Conservation (phyloP, 2,329 filamentous ascomycete genomes). For the Calonectria crousiana region DNA sequence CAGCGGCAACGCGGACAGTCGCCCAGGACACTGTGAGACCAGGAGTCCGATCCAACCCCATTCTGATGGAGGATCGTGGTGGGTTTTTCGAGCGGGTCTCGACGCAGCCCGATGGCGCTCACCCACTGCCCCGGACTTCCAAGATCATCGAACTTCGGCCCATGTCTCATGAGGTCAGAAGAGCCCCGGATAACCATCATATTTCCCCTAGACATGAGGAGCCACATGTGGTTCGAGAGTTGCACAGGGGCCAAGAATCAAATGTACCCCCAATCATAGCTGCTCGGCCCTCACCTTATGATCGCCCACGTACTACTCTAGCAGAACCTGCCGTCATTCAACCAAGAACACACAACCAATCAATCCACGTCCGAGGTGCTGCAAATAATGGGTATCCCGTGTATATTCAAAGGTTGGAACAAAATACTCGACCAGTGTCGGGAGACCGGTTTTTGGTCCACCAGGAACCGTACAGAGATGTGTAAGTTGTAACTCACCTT, state of each 20-base stretch:
- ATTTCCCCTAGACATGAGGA: conserved; percentile 38
- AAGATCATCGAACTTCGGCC: conserved; percentile 32
- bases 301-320: conserved; percentile 18
- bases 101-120: conserved; percentile 26
- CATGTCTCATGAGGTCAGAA: conserved; percentile 23
- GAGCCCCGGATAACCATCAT: conserved; percentile 32
- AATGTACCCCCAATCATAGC: conserved; percentile 37
- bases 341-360: conserved; percentile 14
- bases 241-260: conserved; percentile 32
- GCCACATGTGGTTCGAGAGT: conserved; percentile 31
- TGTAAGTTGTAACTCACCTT: conserved; percentile 36
- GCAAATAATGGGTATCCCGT: conserved; percentile 24
- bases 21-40: conserved; percentile 47
- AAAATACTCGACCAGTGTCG: conserved; percentile 30
- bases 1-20: conserved; percentile 43
- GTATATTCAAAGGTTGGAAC: conserved; percentile 20
- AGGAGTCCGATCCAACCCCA: conserved; percentile 48
- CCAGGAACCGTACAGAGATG: conserved; percentile 38
- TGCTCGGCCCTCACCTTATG: conserved; percentile 19
- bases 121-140: conserved; percentile 25
- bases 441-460: conserved; percentile 21
- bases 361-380: conserved; percentile 16
- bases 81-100: conserved; percentile 52
- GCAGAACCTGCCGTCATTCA: conserved; percentile 25
- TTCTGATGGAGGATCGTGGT: conserved; percentile 56